Base-by-base conservation (phyloP, 768 basidiomycete genomes). In the Tricholoma matsutake region DNA sequence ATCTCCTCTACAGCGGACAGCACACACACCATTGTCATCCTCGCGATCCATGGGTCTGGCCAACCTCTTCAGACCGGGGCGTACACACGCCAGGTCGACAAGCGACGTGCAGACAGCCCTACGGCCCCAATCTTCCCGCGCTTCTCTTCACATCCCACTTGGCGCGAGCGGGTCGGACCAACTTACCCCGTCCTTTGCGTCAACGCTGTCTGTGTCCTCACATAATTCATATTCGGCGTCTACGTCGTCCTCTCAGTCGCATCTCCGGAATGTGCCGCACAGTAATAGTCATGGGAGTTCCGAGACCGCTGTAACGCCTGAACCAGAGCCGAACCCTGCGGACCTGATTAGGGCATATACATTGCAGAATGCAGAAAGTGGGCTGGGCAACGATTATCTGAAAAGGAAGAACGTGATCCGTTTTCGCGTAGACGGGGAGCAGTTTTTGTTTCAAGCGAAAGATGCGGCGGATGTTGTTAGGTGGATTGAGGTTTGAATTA, bases 351-450 rank as follows among this genome's bases (percentile, higher is more conserved):
- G 81, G 54, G 75, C 80, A 56, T 98, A 97, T 70, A 86, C 91
- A 20, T 78, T 98, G 73, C 94, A 96, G 72, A 75, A 90, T 65
- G 94, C 94, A 6, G 96, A 98, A 79, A 94, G 92, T 62, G 97
- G 97, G 20, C 73, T 99, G 37, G 97, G 94, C 32, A 94, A 92
- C 61, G 97, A 99, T 73, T 99, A 99, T 75, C 37, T 86, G 64
- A 98, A 98, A 81, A 80, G 95, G 63, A 89, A 86, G 78, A 92
- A 98, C 72, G 96, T 98, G 49, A 94, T 98, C 34, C 82, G 97
- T 20, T 85, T 98, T 29, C 77, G 96, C 60, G 78, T 94, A 64
- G 94, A 97, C 72, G 97, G 96, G 11, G 93, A 98, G 78, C 97
- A 99, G 76, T 99, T 99, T 75, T 77, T 99, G 66, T 68, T 99